These are phyloP conservation scores for Mycena chlorophos DNA, from an alignment of 768 basidiomycete species.

Conservation along the genomic window DNA sequence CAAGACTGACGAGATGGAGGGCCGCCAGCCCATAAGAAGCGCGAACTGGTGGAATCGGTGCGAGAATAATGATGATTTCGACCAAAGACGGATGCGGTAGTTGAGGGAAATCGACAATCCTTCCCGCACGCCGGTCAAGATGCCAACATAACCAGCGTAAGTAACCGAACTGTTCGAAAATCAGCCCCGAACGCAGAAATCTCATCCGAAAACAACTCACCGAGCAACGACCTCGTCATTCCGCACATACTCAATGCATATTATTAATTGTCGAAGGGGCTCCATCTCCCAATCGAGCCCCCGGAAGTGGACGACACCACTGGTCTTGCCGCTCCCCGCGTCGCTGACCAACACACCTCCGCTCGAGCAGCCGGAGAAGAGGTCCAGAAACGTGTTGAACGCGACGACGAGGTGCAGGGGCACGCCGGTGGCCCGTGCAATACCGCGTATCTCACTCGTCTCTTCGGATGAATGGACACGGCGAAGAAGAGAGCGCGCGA, in stretches of 20 bases:
- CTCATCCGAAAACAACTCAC: slow-evolving; percentile 18
- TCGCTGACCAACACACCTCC: slow-evolving; percentile 32
- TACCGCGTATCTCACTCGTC: slow-evolving; percentile 35
- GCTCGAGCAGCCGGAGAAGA: slow-evolving; percentile 41
- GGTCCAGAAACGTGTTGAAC: slow-evolving; percentile 41
- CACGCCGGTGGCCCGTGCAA: slow-evolving; percentile 30
- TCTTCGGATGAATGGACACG: slow-evolving; percentile 36
- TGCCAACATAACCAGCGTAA: slow-evolving; percentile 41
- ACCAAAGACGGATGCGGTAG: slow-evolving; percentile 31
- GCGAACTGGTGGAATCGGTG: slow-evolving; percentile 33
- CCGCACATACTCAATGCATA: slow-evolving; percentile 37
- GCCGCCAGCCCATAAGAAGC: slow-evolving; percentile 34
- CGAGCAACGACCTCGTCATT: slow-evolving; percentile 35
- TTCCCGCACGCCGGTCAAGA: slow-evolving; percentile 38
- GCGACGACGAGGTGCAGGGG: slow-evolving; percentile 37
- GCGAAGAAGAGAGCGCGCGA: slow-evolving; percentile 30
- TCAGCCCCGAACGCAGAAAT: neutral
- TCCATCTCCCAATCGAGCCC: slow-evolving; percentile 43
- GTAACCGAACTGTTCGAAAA: slow-evolving; percentile 33
- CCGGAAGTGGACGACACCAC: slow-evolving; percentile 38
- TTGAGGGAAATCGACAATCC: slow-evolving; percentile 41
- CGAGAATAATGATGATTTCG: slow-evolving; percentile 26
- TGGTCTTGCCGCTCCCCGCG: slow-evolving; percentile 17
- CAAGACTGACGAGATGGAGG: slow-evolving; percentile 35
- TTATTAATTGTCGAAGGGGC: slow-evolving; percentile 33